phyloP scores from a whole-genome alignment of 1,284 basidiomycete genomes.

The Cutaneotrichosporon mucoides region DNA sequence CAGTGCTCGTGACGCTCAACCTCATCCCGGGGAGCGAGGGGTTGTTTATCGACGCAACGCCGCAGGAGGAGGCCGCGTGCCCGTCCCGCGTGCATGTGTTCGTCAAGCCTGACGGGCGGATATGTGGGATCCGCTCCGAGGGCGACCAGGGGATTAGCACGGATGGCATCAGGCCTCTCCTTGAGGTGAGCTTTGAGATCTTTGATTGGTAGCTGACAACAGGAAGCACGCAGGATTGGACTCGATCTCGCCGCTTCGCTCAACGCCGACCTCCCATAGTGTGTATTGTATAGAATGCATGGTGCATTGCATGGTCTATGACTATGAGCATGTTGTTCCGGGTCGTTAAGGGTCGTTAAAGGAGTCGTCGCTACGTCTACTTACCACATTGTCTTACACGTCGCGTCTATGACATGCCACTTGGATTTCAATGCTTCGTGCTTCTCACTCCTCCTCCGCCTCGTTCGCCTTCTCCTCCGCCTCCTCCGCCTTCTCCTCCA shows the following conservation, averaged over 20 bases:
- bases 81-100: constrained; percentile 41
- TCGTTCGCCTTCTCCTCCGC: too few relatives aligned
- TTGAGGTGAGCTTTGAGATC: constrained; percentile 15
- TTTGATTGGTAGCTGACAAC: neutral
- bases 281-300: constrained; percentile 10
- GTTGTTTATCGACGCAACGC: constrained; percentile 44
- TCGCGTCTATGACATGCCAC: too few relatives aligned
- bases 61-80: constrained; percentile 46
- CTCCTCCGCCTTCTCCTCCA: too few relatives aligned
- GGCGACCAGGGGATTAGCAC: constrained; percentile 37
- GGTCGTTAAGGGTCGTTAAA: too few relatives aligned
- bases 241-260: constrained; percentile 13
- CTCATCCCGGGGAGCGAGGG: constrained; percentile 30
- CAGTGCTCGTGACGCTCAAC: constrained; percentile 44
- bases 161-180: constrained; percentile 28
- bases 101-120: constrained; percentile 32
- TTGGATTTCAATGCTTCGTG: too few relatives aligned
- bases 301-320: neutral
- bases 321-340: too few relatives aligned
- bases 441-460: too few relatives aligned
- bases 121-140: constrained; percentile 45
- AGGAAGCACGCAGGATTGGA: constrained; percentile 16
- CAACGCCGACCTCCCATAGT: constrained; percentile 17
- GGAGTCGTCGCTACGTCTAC: too few relatives aligned
- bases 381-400: too few relatives aligned